phyloP scores from a whole-genome alignment of 2,329 filamentous ascomycete species.

The Colletotrichum lentis region DNA sequence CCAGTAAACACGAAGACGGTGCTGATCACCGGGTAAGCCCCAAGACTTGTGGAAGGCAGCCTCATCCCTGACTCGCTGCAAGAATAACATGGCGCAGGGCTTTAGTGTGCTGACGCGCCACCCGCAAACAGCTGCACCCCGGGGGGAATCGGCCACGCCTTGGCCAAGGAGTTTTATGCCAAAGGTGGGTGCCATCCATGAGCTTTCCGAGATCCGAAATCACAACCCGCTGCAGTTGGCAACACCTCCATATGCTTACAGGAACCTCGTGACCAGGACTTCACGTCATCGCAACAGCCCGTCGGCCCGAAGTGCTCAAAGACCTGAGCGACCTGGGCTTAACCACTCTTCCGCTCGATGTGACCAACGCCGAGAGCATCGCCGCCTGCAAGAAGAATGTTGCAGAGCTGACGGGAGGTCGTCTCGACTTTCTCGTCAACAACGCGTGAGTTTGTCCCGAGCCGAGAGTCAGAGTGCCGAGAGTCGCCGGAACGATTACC shows the following conservation, averaged over 20 bases:
- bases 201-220: neutral
- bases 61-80: neutral
- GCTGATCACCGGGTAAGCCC: slow-evolving; percentile 59
- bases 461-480: neutral
- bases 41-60: neutral
- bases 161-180: slow-evolving; percentile 62
- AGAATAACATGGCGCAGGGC: neutral
- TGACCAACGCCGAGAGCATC: slow-evolving; percentile 62
- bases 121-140: slow-evolving; percentile 64
- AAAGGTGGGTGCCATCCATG: slow-evolving; percentile 52
- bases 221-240: neutral
- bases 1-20: slow-evolving; percentile 51
- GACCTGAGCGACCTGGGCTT: slow-evolving; percentile 58
- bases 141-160: slow-evolving; percentile 64
- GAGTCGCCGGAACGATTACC: too few species aligned
- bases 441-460: slow-evolving; percentile 57
- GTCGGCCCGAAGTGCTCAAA: slow-evolving; percentile 57
- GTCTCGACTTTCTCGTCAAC: slow-evolving; percentile 66
- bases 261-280: slow-evolving; percentile 48
- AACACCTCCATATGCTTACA: neutral
- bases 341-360: slow-evolving; percentile 61
- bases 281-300: slow-evolving; percentile 66
- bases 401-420: slow-evolving; percentile 58
- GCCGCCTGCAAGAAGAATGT: slow-evolving; percentile 57
- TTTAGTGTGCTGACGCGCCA: slow-evolving; percentile 6